Base-by-base conservation (phyloP, 2,329 filamentous ascomycete genomes). In the Zopfia rhizophila region DNA sequence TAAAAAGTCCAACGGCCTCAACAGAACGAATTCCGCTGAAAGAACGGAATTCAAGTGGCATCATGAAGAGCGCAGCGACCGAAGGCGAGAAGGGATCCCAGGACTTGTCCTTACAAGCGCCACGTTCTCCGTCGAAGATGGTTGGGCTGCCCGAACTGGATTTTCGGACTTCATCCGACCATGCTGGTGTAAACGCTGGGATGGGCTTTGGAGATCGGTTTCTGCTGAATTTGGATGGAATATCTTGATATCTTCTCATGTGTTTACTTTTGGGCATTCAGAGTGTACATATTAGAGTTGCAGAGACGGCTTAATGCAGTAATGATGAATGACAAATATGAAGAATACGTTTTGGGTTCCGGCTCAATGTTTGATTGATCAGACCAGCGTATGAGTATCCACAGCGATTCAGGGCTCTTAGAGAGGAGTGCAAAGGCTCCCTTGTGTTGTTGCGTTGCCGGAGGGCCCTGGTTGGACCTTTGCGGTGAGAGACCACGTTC, bases 401-500 rank as follows among this genome's bases (percentile, higher is more conserved):
- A n/a, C n/a, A 27, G 8, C 8, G 24, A n/a, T 27, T 10, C 8
- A 8, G n/a, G 24, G 8, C 24, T n/a, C 8, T n/a, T 27, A n/a
- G n/a, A 27, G 24, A 27, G 24, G 24, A 27, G 24, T n/a, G 24
- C 24, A 8, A 8, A 10, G 24, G 24, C 24, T 22, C 30, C 14
- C 33, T 31, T 38, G 29, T 11, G 14, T 32, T 13, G 33, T 12
- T 17, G 18, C 12, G 25, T 30, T 30, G 4, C 16, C 14, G 10
- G 14, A 19, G 17, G 24, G 14, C 38, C 45, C 53, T 42, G 43
- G 48, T 47, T 42, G 31, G 33, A 30, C 29, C 29, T 33, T 48
- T 53, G 65, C 58, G 61, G 58, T 66, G 65, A 61, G 61, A 45
- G 63, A 40, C 63, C 68, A 71, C 68, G 68, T 71, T 71, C 56